A percentile compares a stretch with the other conserved stretches of the same genome.
Evolutionary conservation across 495 filamentous ascomycete species (phyloP).

Genomic region (Jackrogersella minutella): DNA sequence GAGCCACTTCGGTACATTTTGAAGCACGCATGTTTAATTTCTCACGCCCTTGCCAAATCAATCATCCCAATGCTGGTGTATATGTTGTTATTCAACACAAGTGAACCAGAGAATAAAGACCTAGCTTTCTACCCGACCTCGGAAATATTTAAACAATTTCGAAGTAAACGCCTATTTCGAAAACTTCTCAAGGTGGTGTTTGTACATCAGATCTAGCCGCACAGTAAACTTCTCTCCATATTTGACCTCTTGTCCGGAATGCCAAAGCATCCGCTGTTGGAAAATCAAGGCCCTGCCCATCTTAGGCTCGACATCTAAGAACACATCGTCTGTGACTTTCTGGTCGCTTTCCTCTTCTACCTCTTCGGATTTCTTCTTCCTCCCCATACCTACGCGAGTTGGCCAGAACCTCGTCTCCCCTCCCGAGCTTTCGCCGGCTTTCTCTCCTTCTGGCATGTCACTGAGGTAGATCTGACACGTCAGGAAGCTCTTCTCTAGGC

Average conservation of each 20-base stretch:
- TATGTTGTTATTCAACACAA: too few relatives aligned
- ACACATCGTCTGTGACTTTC: constrained; percentile 68
- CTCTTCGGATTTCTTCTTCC: constrained; percentile 39
- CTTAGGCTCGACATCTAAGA: constrained; percentile 76
- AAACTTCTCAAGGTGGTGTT: constrained; percentile 43
- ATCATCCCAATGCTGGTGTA: too few relatives aligned
- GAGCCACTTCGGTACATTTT: too few relatives aligned
- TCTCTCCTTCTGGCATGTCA: constrained; percentile 51
- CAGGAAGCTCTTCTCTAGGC: constrained; percentile 58
- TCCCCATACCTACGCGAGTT: constrained; percentile 33
- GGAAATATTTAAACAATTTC: too few relatives aligned
- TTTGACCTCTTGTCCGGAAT: constrained; percentile 77
- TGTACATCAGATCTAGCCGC: constrained; percentile 81
- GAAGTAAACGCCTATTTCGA: background rate
- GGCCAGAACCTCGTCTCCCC: constrained; percentile 62
- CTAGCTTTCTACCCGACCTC: too few relatives aligned
- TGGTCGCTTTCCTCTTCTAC: constrained; percentile 30
- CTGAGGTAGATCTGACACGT: constrained; percentile 75
- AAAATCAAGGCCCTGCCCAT: constrained; percentile 78
- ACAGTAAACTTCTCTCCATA: constrained; percentile 80
- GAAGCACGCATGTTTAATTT: too few relatives aligned
- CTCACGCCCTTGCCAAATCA: too few relatives aligned
- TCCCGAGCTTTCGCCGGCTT: constrained; percentile 53
- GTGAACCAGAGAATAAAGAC: too few relatives aligned
- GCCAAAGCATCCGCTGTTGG: constrained; percentile 72